These are phyloP conservation scores for Stagonosporopsis tanaceti DNA, from an alignment of 2,329 filamentous ascomycete genomes.

Conservation along the genomic window DNA sequence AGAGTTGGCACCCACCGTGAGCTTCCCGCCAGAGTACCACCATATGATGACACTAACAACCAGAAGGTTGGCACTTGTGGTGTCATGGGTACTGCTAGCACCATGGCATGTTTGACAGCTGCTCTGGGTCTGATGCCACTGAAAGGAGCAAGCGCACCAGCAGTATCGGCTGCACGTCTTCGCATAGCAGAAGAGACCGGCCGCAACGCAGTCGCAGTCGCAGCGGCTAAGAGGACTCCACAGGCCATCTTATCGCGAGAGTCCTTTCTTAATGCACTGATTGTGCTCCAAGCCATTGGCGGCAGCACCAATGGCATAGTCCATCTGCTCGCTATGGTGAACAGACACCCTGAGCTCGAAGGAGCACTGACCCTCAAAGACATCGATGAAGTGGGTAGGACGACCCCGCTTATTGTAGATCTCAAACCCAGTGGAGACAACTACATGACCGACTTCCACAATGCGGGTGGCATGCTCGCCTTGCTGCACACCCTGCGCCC, in stretches of 20 bases:
- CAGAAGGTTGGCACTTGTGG: constrained; percentile 59
- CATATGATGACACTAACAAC: background rate
- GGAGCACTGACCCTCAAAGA: constrained; percentile 81
- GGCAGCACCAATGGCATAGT: constrained; percentile 56
- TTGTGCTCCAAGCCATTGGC: constrained; percentile 55
- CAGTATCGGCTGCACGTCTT: constrained; percentile 61
- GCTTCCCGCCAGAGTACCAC: constrained; percentile 25
- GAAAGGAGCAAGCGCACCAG: constrained; percentile 61
- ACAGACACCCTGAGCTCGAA: constrained; percentile 64
- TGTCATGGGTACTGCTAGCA: constrained; percentile 66
- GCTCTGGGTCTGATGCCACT: constrained; percentile 63
- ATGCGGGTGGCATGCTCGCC: constrained; percentile 80
- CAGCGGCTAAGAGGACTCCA: constrained; percentile 50
- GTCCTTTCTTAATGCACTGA: constrained; percentile 59
- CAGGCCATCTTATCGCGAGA: constrained; percentile 56
- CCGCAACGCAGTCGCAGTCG: constrained; percentile 56
- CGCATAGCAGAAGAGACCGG: constrained; percentile 65
- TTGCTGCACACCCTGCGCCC: constrained; percentile 84
- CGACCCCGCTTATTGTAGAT: constrained; percentile 83
- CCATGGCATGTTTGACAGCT: constrained; percentile 63
- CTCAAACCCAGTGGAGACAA: constrained; percentile 83
- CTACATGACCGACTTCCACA: constrained; percentile 86
- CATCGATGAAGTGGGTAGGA: constrained; percentile 77
- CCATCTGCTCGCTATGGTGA: constrained; percentile 56
- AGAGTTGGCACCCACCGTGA: constrained; percentile 73